Base-by-base conservation (phyloP, 768 basidiomycete species). In the Dioszegia aurantiaca region DNA sequence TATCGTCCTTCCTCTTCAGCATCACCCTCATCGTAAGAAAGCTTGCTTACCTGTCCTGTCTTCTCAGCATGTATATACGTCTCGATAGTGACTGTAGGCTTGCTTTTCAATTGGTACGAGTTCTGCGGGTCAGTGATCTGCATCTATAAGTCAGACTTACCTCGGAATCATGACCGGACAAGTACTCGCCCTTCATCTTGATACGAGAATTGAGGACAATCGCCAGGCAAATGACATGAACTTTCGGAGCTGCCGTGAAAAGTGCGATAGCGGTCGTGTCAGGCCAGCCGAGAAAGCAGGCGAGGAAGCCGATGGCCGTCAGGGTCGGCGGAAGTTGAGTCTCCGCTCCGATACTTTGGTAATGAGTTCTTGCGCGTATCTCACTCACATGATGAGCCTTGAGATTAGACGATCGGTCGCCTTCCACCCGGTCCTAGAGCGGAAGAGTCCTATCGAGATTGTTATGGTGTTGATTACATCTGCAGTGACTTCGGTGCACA, bases 241-340 rank as follows among this genome's bases (percentile, higher is more conserved):
- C 23, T 17, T 45, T 45, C 23, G 26, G 23, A 24, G 26, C 44
- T 8, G 23, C 44, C 12, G 11, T 10, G n/a, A 45, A 45, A 24
- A 24, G 6, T 9, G 19, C 19, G 26, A 24, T 45, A 8, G 6
- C 44, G 26, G 44, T 45, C 4, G 19, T 27, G 23, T 23, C 23
- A 9, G 23, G 44, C 44, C 19, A 27, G 4, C 23, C 19, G 19
- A 45, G 6, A 17, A 45, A 45, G 44, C 44, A 45, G 44, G 26
- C 19, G 4, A 23, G 10, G n/a, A 45, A 45, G 10, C 8, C 26
- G 4, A 45, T 45, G 9, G 44, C 44, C 23, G 21, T 26, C 6
- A 47, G 4, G 9, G 45, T 47, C 9, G 45, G 45, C 11, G 45
- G 45, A 12, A 47, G 45, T 47, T 47, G 45, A 10, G 45, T 47